Conservation (phyloP, 2,329 filamentous ascomycete species). For the Colletotrichum truncatum region DNA sequence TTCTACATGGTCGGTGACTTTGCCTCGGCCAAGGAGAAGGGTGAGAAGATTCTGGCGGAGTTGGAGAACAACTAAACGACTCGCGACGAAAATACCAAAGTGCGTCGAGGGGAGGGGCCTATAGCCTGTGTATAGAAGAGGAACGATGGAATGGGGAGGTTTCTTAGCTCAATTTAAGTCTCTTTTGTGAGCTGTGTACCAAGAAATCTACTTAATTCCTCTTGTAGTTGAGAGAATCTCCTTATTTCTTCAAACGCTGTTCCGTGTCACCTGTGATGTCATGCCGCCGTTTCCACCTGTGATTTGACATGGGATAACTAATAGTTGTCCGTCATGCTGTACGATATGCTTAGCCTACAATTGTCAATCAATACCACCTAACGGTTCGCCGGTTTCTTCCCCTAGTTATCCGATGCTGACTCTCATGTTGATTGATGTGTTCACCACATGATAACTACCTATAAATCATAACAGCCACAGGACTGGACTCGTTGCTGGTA, state of each 20-base stretch:
- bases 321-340: no score
- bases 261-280: neutral
- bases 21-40: slow-evolving; percentile 91
- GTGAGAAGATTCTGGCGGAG: slow-evolving; percentile 99
- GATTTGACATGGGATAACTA: neutral
- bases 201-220: slow-evolving; percentile 63
- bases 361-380: no score
- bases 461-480: no score
- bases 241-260: slow-evolving; percentile 25
- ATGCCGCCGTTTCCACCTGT: neutral
- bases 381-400: no score
- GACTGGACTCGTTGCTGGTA: no score
- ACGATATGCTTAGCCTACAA: no score
- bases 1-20: slow-evolving; percentile 99
- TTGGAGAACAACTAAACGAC: slow-evolving; percentile 65
- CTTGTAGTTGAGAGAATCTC: slow-evolving; percentile 43
- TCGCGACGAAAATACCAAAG: slow-evolving; percentile 30
- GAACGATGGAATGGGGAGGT: slow-evolving; percentile 58
- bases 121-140: slow-evolving; percentile 67
- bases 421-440: no score
- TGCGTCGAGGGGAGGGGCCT: slow-evolving; percentile 50
- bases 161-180: slow-evolving; percentile 64
- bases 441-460: no score
- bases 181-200: slow-evolving; percentile 71
- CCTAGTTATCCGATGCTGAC: no score